Percentiles rank a stretch among this genome's conserved stretches.
Conservation (phyloP, 78 protist genomes). For the Dictyostelium brefeldianum region DNA sequence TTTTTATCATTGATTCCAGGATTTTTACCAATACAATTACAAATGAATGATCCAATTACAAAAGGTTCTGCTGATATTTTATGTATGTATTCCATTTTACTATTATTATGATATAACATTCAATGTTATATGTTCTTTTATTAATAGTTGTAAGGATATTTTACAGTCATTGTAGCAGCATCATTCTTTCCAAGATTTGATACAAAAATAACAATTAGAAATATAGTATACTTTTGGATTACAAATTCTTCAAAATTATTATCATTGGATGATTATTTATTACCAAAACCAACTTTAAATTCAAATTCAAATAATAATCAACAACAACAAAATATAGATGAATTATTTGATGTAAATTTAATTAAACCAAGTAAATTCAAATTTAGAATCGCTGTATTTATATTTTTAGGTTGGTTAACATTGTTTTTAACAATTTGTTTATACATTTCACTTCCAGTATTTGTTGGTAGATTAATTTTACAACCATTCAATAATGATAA, state of each 20-base stretch:
- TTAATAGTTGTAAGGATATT: neutral
- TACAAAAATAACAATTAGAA: conserved; percentile 15
- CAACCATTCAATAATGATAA: conserved; percentile 3
- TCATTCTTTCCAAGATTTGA: conserved; percentile 56
- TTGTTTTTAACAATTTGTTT: neutral
- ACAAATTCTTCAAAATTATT: neutral
- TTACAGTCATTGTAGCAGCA: conserved; percentile 38
- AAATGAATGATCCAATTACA: conserved; percentile 18
- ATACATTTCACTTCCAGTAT: conserved; percentile 25
- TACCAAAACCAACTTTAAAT: conserved; percentile 11
- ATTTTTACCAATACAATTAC: conserved; percentile 43
- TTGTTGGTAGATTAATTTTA: conserved; percentile 30
- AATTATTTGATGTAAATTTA: neutral
- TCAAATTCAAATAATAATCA: neutral
- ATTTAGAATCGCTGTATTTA: conserved; percentile 17
- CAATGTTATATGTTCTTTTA: neutral
- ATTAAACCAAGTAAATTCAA: conserved; percentile 15
- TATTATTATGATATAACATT: neutral
- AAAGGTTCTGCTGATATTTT: conserved; percentile 20
- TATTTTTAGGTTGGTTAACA: conserved; percentile 49
- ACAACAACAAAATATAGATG: neutral
- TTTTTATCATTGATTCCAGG: conserved; percentile 25
- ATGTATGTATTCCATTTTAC: conserved; percentile 6
- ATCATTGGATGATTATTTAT: conserved; percentile 36
- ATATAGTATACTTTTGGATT: conserved; percentile 11